Conservation (phyloP, 2,329 filamentous ascomycete genomes). For the Neofusicoccum ribis region DNA sequence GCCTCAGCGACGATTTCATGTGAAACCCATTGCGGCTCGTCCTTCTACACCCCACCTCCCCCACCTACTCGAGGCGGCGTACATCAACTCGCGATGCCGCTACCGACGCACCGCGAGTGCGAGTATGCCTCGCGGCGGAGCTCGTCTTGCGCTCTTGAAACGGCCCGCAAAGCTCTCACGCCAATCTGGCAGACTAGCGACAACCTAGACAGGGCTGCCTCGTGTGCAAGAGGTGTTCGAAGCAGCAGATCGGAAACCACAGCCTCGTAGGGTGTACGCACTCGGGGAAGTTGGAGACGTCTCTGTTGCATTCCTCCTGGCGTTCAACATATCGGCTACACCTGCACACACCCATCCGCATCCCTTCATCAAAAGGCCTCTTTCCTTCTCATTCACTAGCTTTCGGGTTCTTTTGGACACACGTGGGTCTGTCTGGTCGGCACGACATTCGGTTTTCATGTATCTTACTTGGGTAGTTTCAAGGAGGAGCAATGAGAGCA, state of each 20-base stretch:
- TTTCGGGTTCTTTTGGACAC: conserved; percentile 7
- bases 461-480: conserved; percentile 19
- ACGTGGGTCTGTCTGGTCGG: conserved; percentile 9
- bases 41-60: conserved; percentile 12
- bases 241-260: conserved; percentile 9
- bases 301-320: conserved; percentile 7
- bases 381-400: conserved; percentile 8
- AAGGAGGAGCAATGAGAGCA: conserved; percentile 9
- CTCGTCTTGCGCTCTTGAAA: conserved; percentile 13
- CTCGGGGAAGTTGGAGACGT: conserved; percentile 7
- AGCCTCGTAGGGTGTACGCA: conserved; percentile 6
- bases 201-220: conserved; percentile 5
- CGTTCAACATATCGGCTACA: conserved; percentile 6
- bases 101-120: conserved; percentile 6
- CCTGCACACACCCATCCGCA: background rate
- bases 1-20: conserved; percentile 40
- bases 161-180: conserved; percentile 15
- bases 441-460: conserved; percentile 14
- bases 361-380: background rate
- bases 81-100: conserved; percentile 12
- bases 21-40: conserved; percentile 26
- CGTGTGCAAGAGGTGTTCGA: conserved; percentile 6
- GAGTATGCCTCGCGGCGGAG: conserved; percentile 15
- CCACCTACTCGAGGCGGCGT: conserved; percentile 13
- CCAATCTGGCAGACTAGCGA: conserved; percentile 11